Evolutionary conservation across 1,284 basidiomycete genomes (phyloP).

Genomic region (Cryptococcus depauperatus): DNA sequence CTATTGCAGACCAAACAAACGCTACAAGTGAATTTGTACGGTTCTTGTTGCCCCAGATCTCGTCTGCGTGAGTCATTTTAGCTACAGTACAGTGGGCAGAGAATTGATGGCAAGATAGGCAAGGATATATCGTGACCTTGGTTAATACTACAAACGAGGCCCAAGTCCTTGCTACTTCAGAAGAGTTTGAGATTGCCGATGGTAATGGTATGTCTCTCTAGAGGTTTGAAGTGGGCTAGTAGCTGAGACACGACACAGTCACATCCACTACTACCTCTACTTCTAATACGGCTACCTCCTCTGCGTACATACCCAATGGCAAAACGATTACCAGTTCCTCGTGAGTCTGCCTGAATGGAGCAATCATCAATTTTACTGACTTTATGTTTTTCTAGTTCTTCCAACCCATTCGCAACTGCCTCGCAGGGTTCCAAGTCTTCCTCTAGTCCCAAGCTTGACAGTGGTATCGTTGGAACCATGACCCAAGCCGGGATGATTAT

Average conservation of each 20-base stretch:
- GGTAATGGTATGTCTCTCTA: slow-evolving; percentile 25
- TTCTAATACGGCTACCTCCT: not conserved
- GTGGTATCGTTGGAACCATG: slow-evolving; percentile 1
- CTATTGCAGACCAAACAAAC: slow-evolving; percentile 36
- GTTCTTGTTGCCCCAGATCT: slow-evolving; percentile 25
- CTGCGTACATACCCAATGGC: slow-evolving; percentile 16
- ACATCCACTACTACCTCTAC: slow-evolving; percentile 12
- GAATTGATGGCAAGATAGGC: slow-evolving; percentile 3
- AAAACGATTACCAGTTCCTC: slow-evolving; percentile 8
- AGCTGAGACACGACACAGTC: not conserved
- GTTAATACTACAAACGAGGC: slow-evolving; percentile 47
- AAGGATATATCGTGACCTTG: slow-evolving; percentile 48
- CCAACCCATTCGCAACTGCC: slow-evolving; percentile 10
- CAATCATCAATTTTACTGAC: not conserved
- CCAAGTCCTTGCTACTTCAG: slow-evolving; percentile 47
- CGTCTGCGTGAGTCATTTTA: slow-evolving; percentile 13
- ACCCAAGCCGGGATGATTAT: slow-evolving; percentile 12
- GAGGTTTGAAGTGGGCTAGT: not conserved
- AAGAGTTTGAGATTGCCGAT: slow-evolving; percentile 44
- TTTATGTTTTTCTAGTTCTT: not conserved
- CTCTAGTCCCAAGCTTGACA: not conserved
- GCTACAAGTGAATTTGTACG: slow-evolving; percentile 24
- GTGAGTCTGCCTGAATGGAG: too few relatives aligned
- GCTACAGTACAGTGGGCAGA: not conserved
- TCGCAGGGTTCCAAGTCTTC: slow-evolving; percentile 12